Conservation (phyloP, 768 basidiomycete species). For the Lentinula raphanica region DNA sequence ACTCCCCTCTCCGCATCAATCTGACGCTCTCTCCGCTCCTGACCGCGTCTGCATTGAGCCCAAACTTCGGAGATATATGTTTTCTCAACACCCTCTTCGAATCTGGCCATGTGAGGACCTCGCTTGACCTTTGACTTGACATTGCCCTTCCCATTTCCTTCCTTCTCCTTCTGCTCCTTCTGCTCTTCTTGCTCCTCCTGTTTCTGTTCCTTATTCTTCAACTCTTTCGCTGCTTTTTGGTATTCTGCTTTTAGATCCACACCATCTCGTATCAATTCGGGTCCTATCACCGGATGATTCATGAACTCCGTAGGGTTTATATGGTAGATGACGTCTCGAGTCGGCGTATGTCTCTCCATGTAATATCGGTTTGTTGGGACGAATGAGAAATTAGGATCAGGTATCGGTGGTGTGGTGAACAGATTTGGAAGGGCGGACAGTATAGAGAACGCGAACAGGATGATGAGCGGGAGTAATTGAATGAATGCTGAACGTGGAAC, state of each 20-base stretch:
- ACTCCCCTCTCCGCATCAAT: conserved; percentile 79
- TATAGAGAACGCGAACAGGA: conserved; percentile 82
- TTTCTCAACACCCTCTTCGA: conserved; percentile 76
- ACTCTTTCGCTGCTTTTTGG: conserved; percentile 20
- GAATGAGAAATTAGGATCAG: conserved; percentile 82
- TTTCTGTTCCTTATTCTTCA: conserved; percentile 18
- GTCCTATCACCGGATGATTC: conserved; percentile 69
- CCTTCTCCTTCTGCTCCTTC: conserved; percentile 24
- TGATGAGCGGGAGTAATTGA: conserved; percentile 79
- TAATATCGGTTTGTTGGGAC: conserved; percentile 53
- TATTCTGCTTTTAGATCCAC: conserved; percentile 31
- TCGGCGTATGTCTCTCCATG: conserved; percentile 64
- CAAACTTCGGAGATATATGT: conserved; percentile 69
- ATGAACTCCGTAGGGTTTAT: conserved; percentile 76
- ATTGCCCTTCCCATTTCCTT: conserved; percentile 20
- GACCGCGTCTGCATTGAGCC: conserved; percentile 62
- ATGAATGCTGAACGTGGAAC: conserved; percentile 60
- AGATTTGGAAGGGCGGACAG: conserved; percentile 75
- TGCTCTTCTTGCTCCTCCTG: conserved; percentile 22
- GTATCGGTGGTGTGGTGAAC: conserved; percentile 58
- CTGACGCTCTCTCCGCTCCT: conserved; percentile 61
- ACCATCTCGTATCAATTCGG: conserved; percentile 56
- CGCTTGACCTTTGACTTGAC: conserved; percentile 18
- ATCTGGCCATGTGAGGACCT: conserved; percentile 46
- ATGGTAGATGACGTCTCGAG: conserved; percentile 73